A percentile compares a stretch with the other conserved stretches of the same genome.
Evolutionary conservation across 805 yeast genomes (phyloP).

Genomic region (Kluyveromyces siamensis): DNA sequence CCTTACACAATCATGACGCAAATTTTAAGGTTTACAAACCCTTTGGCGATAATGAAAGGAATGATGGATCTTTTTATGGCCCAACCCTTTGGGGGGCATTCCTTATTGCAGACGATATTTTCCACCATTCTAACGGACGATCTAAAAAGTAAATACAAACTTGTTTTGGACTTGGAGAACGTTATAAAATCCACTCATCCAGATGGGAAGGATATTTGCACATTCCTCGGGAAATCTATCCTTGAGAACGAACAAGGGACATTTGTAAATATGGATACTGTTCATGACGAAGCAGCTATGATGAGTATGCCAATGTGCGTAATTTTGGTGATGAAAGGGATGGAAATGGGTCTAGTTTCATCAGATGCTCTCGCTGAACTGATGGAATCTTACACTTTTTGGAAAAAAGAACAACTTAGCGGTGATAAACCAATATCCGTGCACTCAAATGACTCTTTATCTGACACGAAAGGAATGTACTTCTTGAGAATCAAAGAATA

Average conservation of each 20-base stretch:
- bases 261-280: conserved; percentile 20
- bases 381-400: conserved; percentile 21
- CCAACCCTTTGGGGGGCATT: conserved; percentile 60
- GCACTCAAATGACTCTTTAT: conserved; percentile 13
- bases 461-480: conserved; percentile 28
- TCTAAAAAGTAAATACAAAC: conserved; percentile 49
- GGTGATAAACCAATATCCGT: conserved; percentile 9
- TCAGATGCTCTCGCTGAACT: conserved; percentile 20
- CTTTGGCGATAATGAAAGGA: conserved; percentile 71
- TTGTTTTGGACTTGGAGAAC: conserved; percentile 38
- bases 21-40: conserved; percentile 76
- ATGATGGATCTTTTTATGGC: conserved; percentile 75
- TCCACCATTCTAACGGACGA: conserved; percentile 69
- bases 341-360: conserved; percentile 12
- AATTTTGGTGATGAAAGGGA: conserved; percentile 18
- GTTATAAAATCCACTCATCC: conserved; percentile 25
- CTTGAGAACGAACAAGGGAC: conserved; percentile 26
- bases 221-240: conserved; percentile 26
- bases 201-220: conserved; percentile 18
- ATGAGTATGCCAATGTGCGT: conserved; percentile 21
- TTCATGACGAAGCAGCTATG: conserved; percentile 26
- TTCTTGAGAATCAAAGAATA: conserved; percentile 52
- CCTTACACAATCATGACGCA: conserved; percentile 76
- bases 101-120: conserved; percentile 66
- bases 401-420: conserved; percentile 17